Conservation (phyloP, 306 rosid species). For the Vachellia pachyceras region DNA sequence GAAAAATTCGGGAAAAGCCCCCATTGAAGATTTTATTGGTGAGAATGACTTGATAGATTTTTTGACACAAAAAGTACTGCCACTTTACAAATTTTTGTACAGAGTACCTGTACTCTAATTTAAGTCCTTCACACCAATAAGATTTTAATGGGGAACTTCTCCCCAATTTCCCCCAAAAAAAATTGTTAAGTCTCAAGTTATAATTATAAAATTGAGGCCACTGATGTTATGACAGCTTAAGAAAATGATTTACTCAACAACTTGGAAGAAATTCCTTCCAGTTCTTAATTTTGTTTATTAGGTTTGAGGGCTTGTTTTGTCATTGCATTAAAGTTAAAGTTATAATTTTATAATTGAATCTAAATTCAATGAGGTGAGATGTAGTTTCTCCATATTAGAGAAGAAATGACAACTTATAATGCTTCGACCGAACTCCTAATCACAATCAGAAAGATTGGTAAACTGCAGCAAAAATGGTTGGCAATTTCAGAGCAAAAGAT, state of each 20-base stretch:
- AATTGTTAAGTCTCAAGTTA: not conserved
- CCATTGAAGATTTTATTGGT: too few species aligned
- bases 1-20: too few species aligned
- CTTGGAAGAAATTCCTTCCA: not conserved
- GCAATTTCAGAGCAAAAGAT: conserved; percentile 4
- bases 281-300: not conserved
- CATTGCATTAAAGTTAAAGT: not conserved
- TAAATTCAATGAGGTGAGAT: not conserved
- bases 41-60: too few species aligned
- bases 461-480: not conserved
- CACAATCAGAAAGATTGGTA: conserved; percentile 11
- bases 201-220: not conserved
- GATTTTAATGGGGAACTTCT: too few species aligned
- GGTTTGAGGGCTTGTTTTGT: not conserved
- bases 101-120: too few species aligned
- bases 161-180: too few species aligned
- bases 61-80: too few species aligned
- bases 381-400: conserved; percentile 4
- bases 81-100: too few species aligned
- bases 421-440: conserved; percentile 16
- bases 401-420: not conserved
- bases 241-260: not conserved
- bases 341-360: not conserved
- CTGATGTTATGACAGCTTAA: not conserved
- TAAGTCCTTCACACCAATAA: too few species aligned